Conservation (phyloP, 495 filamentous ascomycete genomes). For the Pseudevernia furfuracea region DNA sequence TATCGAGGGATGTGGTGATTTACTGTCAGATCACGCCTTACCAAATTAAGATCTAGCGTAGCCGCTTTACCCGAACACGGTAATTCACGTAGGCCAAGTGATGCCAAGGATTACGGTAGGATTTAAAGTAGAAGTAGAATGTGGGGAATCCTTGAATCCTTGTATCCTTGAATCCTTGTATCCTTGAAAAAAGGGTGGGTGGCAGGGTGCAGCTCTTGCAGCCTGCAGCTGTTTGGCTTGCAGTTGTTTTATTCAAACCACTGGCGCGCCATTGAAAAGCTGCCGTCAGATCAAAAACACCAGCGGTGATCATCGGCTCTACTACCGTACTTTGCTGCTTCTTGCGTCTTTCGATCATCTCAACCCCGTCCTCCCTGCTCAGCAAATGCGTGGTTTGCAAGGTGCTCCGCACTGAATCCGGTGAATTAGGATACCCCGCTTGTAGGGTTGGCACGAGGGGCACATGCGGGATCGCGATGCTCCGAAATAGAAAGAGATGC, state of each 20-base stretch:
- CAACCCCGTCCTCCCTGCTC: background rate
- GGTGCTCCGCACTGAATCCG: background rate
- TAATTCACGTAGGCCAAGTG: no score
- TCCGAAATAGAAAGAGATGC: background rate
- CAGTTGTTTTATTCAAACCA: background rate
- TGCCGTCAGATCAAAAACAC: background rate
- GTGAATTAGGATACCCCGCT: background rate
- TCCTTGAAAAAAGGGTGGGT: no score
- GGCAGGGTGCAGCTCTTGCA: background rate
- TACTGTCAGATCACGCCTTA: no score
- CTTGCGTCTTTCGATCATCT: background rate
- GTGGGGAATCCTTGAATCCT: background rate
- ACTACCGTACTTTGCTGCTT: background rate
- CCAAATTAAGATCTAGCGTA: no score
- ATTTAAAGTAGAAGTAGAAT: background rate
- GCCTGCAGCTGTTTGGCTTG: background rate
- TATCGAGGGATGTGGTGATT: background rate
- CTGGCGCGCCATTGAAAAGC: slow-evolving; percentile 1
- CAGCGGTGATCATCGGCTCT: background rate
- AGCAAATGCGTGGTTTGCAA: background rate
- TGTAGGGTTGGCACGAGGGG: background rate
- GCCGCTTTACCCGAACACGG: no score
- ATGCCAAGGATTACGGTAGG: no score
- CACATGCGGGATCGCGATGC: background rate
- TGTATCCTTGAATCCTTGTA: no score